Base-by-base conservation (phyloP, 169 alveolate genomes). In the Perkinsus marinus region DNA sequence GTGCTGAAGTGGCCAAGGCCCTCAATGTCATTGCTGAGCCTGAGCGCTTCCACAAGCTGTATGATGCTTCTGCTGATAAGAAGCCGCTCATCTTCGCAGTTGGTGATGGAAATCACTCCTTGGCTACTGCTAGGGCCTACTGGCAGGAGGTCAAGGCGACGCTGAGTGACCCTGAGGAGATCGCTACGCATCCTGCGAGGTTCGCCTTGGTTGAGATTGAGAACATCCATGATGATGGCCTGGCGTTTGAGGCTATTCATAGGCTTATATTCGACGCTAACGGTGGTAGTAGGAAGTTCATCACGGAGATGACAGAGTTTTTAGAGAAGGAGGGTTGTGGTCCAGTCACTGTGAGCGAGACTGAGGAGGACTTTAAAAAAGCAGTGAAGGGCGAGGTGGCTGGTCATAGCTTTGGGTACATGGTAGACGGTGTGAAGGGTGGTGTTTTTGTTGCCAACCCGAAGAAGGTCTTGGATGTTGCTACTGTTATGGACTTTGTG, bases 91-190 rank as follows among this genome's bases (percentile, higher is more conserved):
- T 92, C 91, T 89, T 91, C 89, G 94, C 94, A 39, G 96, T 94
- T 34, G 96, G 96, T 6, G 96, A 94, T 92, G 96, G 96, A 38
- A 94, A 94, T 90, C 96, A 94, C 93, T 93, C 95, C 39, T 68
- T 94, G n/a, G 96, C 96, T 37, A 93, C 95, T 0, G 96, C 96
- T 0, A 94, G 93, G 89, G 92, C 92, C n/a, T 92, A 93, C 79
- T 94, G 96, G 95, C 93, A 93, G 89, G 68, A 90, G 89, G 68
- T 91, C 68, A 93, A 93, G 92, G 94, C 92, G 46, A 57, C 79
- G 36, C 79, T 57, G 9, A 57, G 36, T 57, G 79, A 57, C 34
- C 79, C 79, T 26, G 94, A 93, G 19, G 92, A 92, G 69, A 91
- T 92, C 47, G 93, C 90, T 90, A 39, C 90, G 0, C 96, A 94